Base-by-base conservation (phyloP, 805 yeast species). In the Candida montana region DNA sequence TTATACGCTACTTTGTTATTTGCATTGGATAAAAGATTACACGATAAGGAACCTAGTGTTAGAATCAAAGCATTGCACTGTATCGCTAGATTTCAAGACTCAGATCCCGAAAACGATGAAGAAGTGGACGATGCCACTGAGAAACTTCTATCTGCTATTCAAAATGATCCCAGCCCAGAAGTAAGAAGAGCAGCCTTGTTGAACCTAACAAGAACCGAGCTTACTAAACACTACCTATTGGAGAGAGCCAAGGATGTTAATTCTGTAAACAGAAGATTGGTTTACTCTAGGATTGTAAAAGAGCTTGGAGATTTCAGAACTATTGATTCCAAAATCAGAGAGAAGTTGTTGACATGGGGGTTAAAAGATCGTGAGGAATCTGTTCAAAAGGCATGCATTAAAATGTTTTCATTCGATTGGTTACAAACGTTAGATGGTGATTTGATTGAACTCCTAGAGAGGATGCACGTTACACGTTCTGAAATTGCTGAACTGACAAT, bases 61-160 rank as follows among this genome's bases (percentile, higher is more conserved):
- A 70, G 99, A 52, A 71, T 81, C n/a, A 93, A 86, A 61, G 95
- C 97, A 0, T 79, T 86, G 0, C 74, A 83, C 28, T 83, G 95
- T 12, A 62, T 89, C 31, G 77, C 95, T 0, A 69, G 89, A 43
- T 81, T 91, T 51, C 96, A 90, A 60, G 72, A 66, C n/a, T 53
- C 58, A 2, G 64, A 55, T 2, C 66, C 57, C 7, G 40, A 31
- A 5, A 65, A 55, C 10, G 38, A 37, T 7, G 49, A 44, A 20
- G 65, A 59, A 33, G 62, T 65, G 24, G 69, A 71, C 43, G 69
- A 69, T 44, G 77, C 79, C 7, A 69, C 75, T 3, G 65, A 69
- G 33, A 66, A 65, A 31, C 62, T 79, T 28, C 52, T 74, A 39
- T 59, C 59, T n/a, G 71, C 81, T 0, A 67, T 87, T 51, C 82